A percentile compares a stretch with the other conserved stretches of the same genome.
These are phyloP conservation scores for Phtheirospermum japonicum DNA, from an alignment of 257 asterid genomes.

Conservation along the genomic window DNA sequence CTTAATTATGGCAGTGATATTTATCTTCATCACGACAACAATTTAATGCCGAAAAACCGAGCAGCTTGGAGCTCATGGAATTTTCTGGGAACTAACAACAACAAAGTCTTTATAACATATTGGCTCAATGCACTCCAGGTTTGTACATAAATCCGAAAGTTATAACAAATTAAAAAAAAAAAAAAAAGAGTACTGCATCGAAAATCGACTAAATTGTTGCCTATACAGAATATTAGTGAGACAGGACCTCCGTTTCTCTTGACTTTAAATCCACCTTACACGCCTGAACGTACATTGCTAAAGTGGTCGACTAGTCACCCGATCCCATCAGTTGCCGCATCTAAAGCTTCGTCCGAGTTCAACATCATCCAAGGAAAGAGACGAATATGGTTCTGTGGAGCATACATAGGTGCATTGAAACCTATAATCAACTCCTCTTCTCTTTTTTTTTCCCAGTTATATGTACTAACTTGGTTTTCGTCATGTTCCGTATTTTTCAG, in stretches of 20 bases:
- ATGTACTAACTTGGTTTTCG: not conserved
- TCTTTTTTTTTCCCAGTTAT: too few relatives aligned
- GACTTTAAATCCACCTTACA: conserved; percentile 59
- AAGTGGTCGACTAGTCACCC: conserved; percentile 76
- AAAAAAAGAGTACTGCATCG: not conserved
- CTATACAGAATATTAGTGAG: conserved; percentile 47
- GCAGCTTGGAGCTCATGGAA: conserved; percentile 81
- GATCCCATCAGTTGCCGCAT: conserved; percentile 72
- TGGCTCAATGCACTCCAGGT: conserved; percentile 85
- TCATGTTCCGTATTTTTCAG: conserved; percentile 30
- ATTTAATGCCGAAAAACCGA: conserved; percentile 62
- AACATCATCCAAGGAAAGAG: conserved; percentile 68
- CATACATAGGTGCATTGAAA: conserved; percentile 57
- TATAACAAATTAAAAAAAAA: too few relatives aligned
- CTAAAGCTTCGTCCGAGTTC: conserved; percentile 58
- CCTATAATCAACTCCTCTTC: too few relatives aligned
- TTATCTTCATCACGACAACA: conserved; percentile 66
- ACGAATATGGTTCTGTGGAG: conserved; percentile 78
- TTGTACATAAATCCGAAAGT: not conserved
- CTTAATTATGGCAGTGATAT: conserved; percentile 46
- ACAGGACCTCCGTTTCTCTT: conserved; percentile 43
- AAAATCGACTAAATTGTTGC: not conserved
- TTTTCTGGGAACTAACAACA: conserved; percentile 55
- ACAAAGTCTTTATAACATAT: conserved; percentile 58
- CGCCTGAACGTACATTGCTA: conserved; percentile 43